Base-by-base conservation (phyloP, 2,329 filamentous ascomycete species). In the Chlorencoelia australis region DNA sequence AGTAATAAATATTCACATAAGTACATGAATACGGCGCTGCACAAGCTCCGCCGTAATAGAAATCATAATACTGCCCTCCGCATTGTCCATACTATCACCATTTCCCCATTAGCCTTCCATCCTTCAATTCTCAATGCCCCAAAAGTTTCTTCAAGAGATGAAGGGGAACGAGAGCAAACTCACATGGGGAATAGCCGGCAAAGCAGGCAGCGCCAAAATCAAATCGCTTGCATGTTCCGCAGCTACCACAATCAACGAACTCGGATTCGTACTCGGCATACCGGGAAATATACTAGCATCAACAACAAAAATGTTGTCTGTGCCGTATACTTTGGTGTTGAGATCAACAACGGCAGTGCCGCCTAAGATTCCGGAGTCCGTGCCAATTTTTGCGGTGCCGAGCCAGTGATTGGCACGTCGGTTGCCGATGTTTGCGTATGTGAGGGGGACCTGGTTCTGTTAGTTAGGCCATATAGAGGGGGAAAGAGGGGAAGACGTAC, bases 201-300 rank as follows among this genome's bases (percentile, higher is more conserved):
- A n/a, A 4, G 22, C 16, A 2, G 44, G 41, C 3, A 51, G 29
- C 9, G 36, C 43, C n/a, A 46, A 26, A 42, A 53, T 64, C 40
- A 59, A 30, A 5, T 60, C 37, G 59, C 51, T 42, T 47, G 51
- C 52, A 15, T 46, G 44, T 62, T 82, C 79, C 13, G 76, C 71
- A 13, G 69, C 74, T 22, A 75, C 65, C 53, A 82, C 75, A 47
- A 82, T 73, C 25, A 74, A 69, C 1, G 75, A 69, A 31, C 73
- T 71, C 2, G 79, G 80, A 58, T 85, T 85, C 13, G 76, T 74
- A 1, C 75, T 76, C 3, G 76, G 67, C 47, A 82, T 71, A 44
- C 79, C 79, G 0, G 79, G 78, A 60, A 82, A 79, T 50, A 83
- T 76, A 42, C 70, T 20, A 19, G 36, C 22, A 49, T 83, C 78